Conservation (phyloP, 495 filamentous ascomycete species). For the Xylaria nigripes region DNA sequence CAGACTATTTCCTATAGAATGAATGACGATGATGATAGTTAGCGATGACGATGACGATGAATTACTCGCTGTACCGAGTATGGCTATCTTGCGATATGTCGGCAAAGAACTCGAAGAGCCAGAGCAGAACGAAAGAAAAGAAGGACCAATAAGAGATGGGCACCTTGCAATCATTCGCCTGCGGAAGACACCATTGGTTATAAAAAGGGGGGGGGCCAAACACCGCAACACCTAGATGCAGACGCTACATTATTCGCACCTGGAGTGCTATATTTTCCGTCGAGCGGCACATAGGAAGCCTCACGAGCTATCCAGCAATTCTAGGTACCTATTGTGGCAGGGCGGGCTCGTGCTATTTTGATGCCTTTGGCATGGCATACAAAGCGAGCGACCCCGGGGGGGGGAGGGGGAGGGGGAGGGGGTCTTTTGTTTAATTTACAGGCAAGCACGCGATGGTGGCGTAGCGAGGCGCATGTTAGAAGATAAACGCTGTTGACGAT, state of each 20-base stretch:
- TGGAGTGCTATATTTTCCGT: not conserved
- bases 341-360: not conserved
- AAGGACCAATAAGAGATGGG: not conserved
- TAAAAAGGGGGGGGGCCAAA: not conserved
- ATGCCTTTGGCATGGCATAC: not conserved
- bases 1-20: constrained; percentile 48
- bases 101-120: not conserved
- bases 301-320: not conserved
- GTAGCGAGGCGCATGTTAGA: too few species aligned
- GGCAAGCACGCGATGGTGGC: too few species aligned
- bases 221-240: not conserved
- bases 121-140: not conserved
- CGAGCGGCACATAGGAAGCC: not conserved
- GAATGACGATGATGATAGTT: not conserved
- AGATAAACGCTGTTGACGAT: too few species aligned
- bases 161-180: not conserved
- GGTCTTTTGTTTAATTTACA: too few species aligned
- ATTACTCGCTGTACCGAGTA: not conserved
- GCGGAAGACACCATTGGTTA: not conserved
- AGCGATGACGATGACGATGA: not conserved
- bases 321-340: not conserved
- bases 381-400: too few species aligned
- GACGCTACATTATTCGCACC: not conserved
- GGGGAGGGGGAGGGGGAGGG: too few species aligned
- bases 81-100: not conserved